A percentile compares a stretch with the other conserved stretches of the same genome.
phyloP scores from a whole-genome alignment of 257 asterid genomes.

The Scutellaria barbata region DNA sequence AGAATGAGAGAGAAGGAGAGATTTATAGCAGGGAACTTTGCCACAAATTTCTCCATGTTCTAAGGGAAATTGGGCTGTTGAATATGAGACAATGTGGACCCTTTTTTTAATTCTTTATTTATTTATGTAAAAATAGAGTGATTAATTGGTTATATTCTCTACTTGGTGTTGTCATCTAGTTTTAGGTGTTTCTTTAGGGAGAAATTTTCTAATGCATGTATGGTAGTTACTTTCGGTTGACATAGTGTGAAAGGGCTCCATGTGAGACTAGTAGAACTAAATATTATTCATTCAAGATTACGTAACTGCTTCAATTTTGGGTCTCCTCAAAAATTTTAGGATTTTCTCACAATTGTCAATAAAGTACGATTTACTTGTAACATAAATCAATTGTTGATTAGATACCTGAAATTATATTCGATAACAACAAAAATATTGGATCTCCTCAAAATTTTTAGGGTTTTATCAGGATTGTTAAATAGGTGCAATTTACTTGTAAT shows the following conservation, averaged over 20 bases:
- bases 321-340: too few species aligned
- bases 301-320: background rate
- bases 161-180: constrained; percentile 16
- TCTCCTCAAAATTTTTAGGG: too few species aligned
- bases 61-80: constrained; percentile 71
- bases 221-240: constrained; percentile 57
- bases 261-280: constrained; percentile 18
- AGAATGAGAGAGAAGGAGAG: constrained; percentile 32
- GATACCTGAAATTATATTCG: too few species aligned
- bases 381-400: too few species aligned
- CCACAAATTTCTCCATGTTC: constrained; percentile 87
- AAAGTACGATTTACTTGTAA: too few species aligned
- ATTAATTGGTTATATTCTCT: background rate
- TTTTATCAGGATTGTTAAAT: too few species aligned
- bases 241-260: constrained; percentile 37
- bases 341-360: too few species aligned
- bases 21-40: constrained; percentile 57
- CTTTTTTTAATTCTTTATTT: background rate
- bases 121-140: too few species aligned
- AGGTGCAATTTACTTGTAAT: too few species aligned
- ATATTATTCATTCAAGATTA: background rate
- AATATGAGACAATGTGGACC: constrained; percentile 56
- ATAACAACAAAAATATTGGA: too few species aligned
- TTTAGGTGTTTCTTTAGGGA: constrained; percentile 13
- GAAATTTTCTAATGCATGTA: constrained; percentile 15